Percentiles rank a stretch among this genome's conserved stretches.
phyloP scores from a whole-genome alignment of 1,284 basidiomycete species.

The Tilletiaria anomala region DNA sequence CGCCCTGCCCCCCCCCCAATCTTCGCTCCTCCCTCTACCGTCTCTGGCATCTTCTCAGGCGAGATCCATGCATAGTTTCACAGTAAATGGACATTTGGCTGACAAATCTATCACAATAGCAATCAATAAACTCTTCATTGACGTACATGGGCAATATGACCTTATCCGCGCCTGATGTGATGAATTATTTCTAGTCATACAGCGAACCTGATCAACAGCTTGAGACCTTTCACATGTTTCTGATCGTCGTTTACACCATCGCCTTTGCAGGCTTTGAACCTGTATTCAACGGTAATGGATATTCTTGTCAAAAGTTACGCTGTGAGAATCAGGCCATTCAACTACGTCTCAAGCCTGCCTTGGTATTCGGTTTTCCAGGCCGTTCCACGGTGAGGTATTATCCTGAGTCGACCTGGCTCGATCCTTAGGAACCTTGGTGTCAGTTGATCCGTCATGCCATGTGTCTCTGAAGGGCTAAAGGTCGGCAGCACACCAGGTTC shows the following conservation, averaged over 20 bases:
- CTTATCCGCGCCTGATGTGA: too few relatives aligned
- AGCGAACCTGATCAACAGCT: too few relatives aligned
- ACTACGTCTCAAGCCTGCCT: slow-evolving; percentile 49
- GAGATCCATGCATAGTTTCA: too few relatives aligned
- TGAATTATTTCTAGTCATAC: too few relatives aligned
- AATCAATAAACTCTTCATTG: too few relatives aligned
- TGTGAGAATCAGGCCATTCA: slow-evolving; percentile 46
- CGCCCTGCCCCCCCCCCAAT: too few relatives aligned
- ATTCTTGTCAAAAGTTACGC: neutral
- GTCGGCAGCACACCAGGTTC: slow-evolving; percentile 52
- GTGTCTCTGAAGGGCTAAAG: slow-evolving; percentile 3
- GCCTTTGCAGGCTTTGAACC: slow-evolving; percentile 49
- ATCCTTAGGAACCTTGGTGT: slow-evolving; percentile 48
- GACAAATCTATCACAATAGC: too few relatives aligned
- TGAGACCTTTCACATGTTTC: slow-evolving; percentile 59
- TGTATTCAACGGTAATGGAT: slow-evolving; percentile 64
- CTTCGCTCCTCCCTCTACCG: too few relatives aligned
- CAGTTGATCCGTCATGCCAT: slow-evolving; percentile 24
- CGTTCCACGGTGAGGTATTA: slow-evolving; percentile 66
- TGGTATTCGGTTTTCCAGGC: slow-evolving; percentile 60
- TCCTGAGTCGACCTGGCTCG: slow-evolving; percentile 51
- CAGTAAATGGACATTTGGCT: too few relatives aligned
- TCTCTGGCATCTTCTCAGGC: too few relatives aligned
- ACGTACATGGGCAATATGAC: too few relatives aligned
- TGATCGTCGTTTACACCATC: slow-evolving; percentile 62